A percentile compares a stretch with the other conserved stretches of the same genome.
Evolutionary conservation across 2,329 filamentous ascomycete genomes (phyloP).

Genomic region (Mycosphaerelloides madeirae): DNA sequence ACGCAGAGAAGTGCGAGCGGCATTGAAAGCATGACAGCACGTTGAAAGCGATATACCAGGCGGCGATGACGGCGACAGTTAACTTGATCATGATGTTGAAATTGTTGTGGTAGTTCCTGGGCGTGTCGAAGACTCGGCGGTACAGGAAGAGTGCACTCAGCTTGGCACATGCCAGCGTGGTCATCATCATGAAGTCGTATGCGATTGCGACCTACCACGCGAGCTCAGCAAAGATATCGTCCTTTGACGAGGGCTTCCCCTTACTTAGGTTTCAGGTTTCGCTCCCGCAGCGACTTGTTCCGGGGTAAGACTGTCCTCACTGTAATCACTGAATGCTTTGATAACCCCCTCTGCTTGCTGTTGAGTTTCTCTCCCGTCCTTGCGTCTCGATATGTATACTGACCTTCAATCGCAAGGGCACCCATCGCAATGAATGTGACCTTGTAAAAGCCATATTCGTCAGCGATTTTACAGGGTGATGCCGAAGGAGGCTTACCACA

Average conservation of each 20-base stretch:
- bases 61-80: slow-evolving; percentile 1
- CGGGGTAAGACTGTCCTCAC: too few relatives aligned
- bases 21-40: background rate
- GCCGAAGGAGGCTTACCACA: background rate
- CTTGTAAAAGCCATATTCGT: too few relatives aligned
- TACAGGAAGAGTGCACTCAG: slow-evolving; percentile 5
- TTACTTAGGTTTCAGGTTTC: too few relatives aligned
- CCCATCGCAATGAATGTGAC: too few relatives aligned
- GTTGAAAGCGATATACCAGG: slow-evolving; percentile 1
- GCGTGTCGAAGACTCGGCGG: background rate
- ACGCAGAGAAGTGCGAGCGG: background rate
- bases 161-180: slow-evolving; percentile 2
- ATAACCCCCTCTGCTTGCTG: too few relatives aligned
- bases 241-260: too few relatives aligned
- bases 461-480: background rate
- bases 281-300: too few relatives aligned
- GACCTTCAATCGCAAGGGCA: too few relatives aligned
- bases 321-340: too few relatives aligned
- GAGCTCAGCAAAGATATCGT: background rate
- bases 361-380: too few relatives aligned
- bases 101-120: background rate
- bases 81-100: background rate
- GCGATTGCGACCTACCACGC: background rate
- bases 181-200: slow-evolving; percentile 1
- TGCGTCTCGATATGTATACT: too few relatives aligned